Evolutionary conservation across 441 rosid genomes (phyloP), one percentile per base, ranked within the genome.

Genomic region (Brassica balearica): DNA sequence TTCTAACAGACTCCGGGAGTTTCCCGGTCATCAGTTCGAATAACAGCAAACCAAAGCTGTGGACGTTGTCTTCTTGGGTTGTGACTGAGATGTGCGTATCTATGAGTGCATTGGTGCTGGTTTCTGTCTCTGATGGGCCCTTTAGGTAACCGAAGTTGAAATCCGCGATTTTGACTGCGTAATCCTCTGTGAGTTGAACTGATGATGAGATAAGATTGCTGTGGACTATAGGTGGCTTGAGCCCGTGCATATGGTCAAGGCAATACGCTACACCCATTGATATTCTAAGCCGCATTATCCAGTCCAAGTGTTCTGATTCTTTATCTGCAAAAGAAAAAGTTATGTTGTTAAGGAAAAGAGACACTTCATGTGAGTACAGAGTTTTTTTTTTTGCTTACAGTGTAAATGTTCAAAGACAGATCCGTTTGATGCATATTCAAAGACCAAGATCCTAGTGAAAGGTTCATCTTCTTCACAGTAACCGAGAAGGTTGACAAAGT

Each of bases 371-470:
- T 23, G 25, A 23, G 5, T 48, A 2, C 1, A 19, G 53, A 62
- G 27, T n/a, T 12, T 48, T 48, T 12, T 12, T 12, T 15, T 64
- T 55, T n/a, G 64, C 83, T 71, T 87, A 95, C 98, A 82, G 76
- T 93, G 97, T 74, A 95, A 78, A 86, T 93, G 98, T 80, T 96
- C 99, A 48, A 86, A 91, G 70, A 95, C 85, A 9, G 83, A 75
- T 63, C 98, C 98, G 67, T 92, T 95, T 10, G 98, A 95, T 82
- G 96, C 98, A 78, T 95, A 92, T 86, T 95, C 99, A 65, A 93
- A 95, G 73, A 95, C 97, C 90, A 95, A 88, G 89, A 95, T 92
- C 81, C 99, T 87, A 72, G 78, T 86, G 84, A 95, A 95, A 41
- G 98, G 99, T 61, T 88, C 89, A 46, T 92, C 79, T 80, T 93